Conservation (phyloP, 2,329 filamentous ascomycete genomes). For the Tolypocladium capitatum region DNA sequence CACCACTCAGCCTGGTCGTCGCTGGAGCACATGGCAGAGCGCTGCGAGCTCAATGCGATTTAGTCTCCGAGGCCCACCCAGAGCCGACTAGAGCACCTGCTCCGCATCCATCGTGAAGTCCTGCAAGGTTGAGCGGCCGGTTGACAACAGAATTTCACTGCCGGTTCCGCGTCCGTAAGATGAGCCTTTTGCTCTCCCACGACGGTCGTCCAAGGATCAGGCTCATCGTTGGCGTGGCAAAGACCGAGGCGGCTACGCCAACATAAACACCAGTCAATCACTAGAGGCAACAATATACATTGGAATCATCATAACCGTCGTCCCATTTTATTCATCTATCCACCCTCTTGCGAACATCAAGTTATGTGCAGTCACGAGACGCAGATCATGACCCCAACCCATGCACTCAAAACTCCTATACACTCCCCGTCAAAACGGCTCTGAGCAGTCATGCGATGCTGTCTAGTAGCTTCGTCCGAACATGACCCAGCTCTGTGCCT, state of each 20-base stretch:
- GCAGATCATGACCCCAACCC: conserved; percentile 2
- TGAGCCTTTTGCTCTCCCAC: too few species aligned
- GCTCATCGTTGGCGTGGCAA: conserved; percentile 53
- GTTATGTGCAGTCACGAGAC: conserved; percentile 3
- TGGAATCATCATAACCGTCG: conserved; percentile 1
- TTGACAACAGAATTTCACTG: too few species aligned
- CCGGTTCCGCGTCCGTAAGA: too few species aligned
- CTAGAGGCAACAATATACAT: background rate
- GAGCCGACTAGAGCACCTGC: too few species aligned
- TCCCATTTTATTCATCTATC: conserved; percentile 1
- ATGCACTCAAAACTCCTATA: background rate
- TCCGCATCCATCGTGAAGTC: too few species aligned
- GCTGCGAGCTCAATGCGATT: too few species aligned
- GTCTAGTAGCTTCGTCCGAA: conserved; percentile 64
- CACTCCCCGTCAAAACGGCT: background rate
- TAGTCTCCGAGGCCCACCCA: too few species aligned
- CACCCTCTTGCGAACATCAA: background rate
- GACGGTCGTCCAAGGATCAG: conserved; percentile 43
- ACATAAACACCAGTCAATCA: conserved; percentile 38
- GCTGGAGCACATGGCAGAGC: too few species aligned
- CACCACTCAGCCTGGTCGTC: too few species aligned
- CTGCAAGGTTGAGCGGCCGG: too few species aligned
- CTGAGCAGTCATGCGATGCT: background rate
- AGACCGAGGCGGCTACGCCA: conserved; percentile 60
- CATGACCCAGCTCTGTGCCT: conserved; percentile 81